These are phyloP conservation scores for Breynia disticha DNA, from an alignment of 441 rosid species.

Conservation along the genomic window DNA sequence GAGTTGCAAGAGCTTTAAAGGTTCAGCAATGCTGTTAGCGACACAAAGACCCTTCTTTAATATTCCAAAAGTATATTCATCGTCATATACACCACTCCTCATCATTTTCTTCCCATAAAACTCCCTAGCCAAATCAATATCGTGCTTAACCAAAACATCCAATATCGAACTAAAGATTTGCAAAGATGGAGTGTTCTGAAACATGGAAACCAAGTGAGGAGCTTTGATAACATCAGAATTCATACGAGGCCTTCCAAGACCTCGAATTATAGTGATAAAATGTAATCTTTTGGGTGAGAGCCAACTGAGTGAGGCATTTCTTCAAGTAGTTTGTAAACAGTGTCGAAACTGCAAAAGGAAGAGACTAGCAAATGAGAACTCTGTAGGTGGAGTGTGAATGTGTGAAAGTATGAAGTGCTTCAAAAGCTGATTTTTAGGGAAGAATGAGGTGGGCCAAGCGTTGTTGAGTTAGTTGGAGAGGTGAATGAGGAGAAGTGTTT, in stretches of 20 bases:
- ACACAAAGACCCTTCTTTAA: slow-evolving; percentile 84
- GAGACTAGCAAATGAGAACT: slow-evolving; percentile 51
- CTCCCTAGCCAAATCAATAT: slow-evolving; percentile 69
- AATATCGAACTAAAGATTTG: slow-evolving; percentile 60
- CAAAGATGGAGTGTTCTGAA: slow-evolving; percentile 44
- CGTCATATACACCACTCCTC: slow-evolving; percentile 56
- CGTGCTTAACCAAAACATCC: slow-evolving; percentile 69
- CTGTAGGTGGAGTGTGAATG: slow-evolving; percentile 81
- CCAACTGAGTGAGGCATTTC: slow-evolving; percentile 69
- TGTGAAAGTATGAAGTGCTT: slow-evolving; percentile 55
- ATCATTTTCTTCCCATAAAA: slow-evolving; percentile 73
- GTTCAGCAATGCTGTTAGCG: slow-evolving; percentile 73
- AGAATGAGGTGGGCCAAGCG: slow-evolving; percentile 54
- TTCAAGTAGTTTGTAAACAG: slow-evolving; percentile 65
- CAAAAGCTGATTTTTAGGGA: slow-evolving; percentile 55
- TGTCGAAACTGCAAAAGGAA: slow-evolving; percentile 45
- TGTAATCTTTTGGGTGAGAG: slow-evolving; percentile 55
- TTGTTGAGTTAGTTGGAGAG: slow-evolving; percentile 44
- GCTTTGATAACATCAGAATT: slow-evolving; percentile 40
- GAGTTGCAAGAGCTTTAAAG: slow-evolving; percentile 69
- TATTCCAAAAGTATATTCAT: slow-evolving; percentile 75
- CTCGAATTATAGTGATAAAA: slow-evolving; percentile 54
- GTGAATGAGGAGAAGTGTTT: slow-evolving; percentile 27
- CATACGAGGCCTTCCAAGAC: slow-evolving; percentile 56
- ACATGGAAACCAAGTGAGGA: slow-evolving; percentile 40